These are phyloP conservation scores for Quercus phellos DNA, from an alignment of 331 rosid species.

Conservation along the genomic window DNA sequence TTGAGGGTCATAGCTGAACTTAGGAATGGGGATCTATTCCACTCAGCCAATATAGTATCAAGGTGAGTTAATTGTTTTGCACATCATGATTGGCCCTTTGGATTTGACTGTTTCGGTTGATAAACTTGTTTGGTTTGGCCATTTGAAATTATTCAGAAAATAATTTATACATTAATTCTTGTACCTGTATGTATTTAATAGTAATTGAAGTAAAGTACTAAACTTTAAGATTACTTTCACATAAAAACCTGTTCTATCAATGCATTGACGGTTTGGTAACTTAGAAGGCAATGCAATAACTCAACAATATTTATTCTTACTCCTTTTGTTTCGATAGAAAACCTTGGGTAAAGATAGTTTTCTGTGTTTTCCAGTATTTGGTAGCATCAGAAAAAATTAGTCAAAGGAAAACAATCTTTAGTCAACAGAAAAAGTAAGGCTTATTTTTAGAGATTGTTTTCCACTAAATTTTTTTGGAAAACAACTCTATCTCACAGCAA, in stretches of 20 bases:
- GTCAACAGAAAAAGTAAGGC: no score
- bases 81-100: background rate
- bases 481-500: no score
- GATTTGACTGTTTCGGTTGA: background rate
- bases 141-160: background rate
- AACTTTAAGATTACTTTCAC: background rate
- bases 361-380: no score
- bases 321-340: no score
- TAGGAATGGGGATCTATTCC: conserved; percentile 82
- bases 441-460: no score
- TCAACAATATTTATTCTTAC: background rate
- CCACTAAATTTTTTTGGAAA: no score
- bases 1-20: conserved; percentile 93
- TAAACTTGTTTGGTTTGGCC: background rate
- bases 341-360: no score
- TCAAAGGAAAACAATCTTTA: no score
- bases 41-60: conserved; percentile 92
- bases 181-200: background rate
- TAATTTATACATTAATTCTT: background rate
- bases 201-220: background rate
- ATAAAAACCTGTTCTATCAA: background rate
- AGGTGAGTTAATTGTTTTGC: conserved; percentile 47
- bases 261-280: background rate
- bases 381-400: no score
- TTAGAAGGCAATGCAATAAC: no score